Percentiles rank a stretch among this genome's conserved stretches.
These are phyloP conservation scores for Umbilicaria muhlenbergii DNA, from an alignment of 495 filamentous ascomycete species.

Conservation along the genomic window DNA sequence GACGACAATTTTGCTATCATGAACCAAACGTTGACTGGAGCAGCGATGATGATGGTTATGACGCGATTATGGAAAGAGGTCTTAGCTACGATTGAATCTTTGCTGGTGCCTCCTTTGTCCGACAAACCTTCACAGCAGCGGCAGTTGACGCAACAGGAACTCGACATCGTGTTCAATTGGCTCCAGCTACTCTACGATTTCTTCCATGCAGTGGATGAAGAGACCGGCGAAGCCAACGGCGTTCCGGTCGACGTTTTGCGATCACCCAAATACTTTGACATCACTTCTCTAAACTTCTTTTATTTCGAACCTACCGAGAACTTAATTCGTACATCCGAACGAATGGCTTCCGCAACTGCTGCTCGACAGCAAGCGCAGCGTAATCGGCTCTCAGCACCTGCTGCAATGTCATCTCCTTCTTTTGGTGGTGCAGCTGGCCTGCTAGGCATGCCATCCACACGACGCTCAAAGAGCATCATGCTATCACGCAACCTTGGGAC, in stretches of 20 bases:
- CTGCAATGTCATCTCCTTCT: constrained; percentile 34
- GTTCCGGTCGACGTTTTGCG: constrained; percentile 84
- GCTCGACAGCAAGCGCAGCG: constrained; percentile 50
- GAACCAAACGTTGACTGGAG: constrained; percentile 84
- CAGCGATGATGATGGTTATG: constrained; percentile 96
- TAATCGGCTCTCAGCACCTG: constrained; percentile 61
- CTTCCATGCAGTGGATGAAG: constrained; percentile 84
- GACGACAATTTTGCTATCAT: constrained; percentile 99
- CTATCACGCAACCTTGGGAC: constrained; percentile 88
- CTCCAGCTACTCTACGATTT: constrained; percentile 83
- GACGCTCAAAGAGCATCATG: constrained; percentile 87
- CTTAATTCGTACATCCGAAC: constrained; percentile 80
- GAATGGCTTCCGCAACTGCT: constrained; percentile 85
- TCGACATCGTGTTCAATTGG: constrained; percentile 94
- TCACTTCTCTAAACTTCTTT: constrained; percentile 92
- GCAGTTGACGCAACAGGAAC: constrained; percentile 72
- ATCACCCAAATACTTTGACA: constrained; percentile 95
- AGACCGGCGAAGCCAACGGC: constrained; percentile 70
- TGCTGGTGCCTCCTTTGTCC: constrained; percentile 87
- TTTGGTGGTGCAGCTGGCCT: constrained; percentile 47
- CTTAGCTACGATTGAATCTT: constrained; percentile 71
- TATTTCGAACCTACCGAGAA: constrained; percentile 90
- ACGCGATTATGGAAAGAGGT: constrained; percentile 97
- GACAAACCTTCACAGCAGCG: constrained; percentile 88
- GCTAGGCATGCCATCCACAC: constrained; percentile 51